Conservation (phyloP, 2,329 filamentous ascomycete species). For the Diplodia corticola region DNA sequence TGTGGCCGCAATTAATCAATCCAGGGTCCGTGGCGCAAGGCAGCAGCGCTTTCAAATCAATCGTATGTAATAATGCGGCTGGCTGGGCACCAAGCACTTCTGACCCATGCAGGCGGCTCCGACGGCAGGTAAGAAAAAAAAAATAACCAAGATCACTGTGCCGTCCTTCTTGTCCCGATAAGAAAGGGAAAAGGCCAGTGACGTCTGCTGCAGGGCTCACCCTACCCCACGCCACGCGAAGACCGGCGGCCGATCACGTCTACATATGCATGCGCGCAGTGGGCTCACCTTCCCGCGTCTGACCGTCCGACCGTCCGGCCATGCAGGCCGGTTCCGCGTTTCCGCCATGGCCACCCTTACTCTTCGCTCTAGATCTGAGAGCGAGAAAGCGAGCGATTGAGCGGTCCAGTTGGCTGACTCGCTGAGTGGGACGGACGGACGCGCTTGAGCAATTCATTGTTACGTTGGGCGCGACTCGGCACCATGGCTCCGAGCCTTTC, state of each 20-base stretch:
- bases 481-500: neutral
- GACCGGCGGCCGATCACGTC: neutral
- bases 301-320: neutral
- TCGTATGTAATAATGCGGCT: neutral
- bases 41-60: neutral
- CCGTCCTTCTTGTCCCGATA: neutral
- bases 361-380: too few species aligned
- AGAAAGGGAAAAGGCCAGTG: neutral
- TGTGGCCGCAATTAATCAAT: neutral
- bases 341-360: neutral
- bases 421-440: too few species aligned
- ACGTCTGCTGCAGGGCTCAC: neutral
- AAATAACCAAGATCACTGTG: neutral
- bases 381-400: neutral
- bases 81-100: neutral
- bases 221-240: neutral
- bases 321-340: conserved; percentile 4
- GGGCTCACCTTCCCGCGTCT: neutral
- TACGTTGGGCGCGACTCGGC: neutral
- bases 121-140: neutral
- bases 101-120: neutral
- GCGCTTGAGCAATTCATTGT: neutral
- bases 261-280: neutral
- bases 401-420: neutral
- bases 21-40: neutral